Base-by-base conservation (phyloP, 2,329 filamentous ascomycete species). In the Colletotrichum lupini region DNA sequence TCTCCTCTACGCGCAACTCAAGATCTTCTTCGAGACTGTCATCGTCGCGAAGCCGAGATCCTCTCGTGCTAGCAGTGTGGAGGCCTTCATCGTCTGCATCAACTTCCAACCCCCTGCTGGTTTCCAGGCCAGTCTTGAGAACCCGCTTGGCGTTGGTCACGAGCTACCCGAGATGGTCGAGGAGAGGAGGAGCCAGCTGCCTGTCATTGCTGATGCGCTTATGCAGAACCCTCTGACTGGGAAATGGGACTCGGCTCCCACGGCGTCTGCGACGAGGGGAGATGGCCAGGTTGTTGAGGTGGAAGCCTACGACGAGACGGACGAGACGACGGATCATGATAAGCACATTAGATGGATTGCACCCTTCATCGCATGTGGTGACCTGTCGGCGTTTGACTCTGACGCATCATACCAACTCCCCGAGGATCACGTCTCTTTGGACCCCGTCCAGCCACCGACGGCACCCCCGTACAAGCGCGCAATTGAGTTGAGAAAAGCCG, bases 361-460 rank as follows among this genome's bases (percentile, higher is more conserved):
- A 4, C 95, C 96, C 0, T 99, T 99, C 81, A 90, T 99, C 78
- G 95, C 97, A n/a, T 99, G 97, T 81, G 97, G 97, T 58, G 97
- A 99, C 83, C 87, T 99, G 66, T 97, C 95, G 28, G 92, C 94
- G 12, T 99, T 95, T 85, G 97, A 99, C 85, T 95, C 96, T 0
- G 97, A 99, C 86, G 96, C 97, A 4, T 97, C 95, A 5, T 98
- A 98, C 83, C 90, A 93, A 76, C 87, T 99, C 22, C 95, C 97
- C 0, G 93, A 95, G 73, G 93, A 95, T 76, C 91, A 97, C 79
- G 90, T 97, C 65, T 95, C 93, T 77, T 88, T 98, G 61, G 95
- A 98, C 80, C 97, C 97, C 0, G 90, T 99, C 37, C 97, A 98
- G 81, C 96, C 96, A 32, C 97, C 97, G 0, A 99, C 97, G 46